Evolutionary conservation across 208 protist species (phyloP), one percentile per base, ranked within the genome.

Genomic region (Phytomonas francai): DNA sequence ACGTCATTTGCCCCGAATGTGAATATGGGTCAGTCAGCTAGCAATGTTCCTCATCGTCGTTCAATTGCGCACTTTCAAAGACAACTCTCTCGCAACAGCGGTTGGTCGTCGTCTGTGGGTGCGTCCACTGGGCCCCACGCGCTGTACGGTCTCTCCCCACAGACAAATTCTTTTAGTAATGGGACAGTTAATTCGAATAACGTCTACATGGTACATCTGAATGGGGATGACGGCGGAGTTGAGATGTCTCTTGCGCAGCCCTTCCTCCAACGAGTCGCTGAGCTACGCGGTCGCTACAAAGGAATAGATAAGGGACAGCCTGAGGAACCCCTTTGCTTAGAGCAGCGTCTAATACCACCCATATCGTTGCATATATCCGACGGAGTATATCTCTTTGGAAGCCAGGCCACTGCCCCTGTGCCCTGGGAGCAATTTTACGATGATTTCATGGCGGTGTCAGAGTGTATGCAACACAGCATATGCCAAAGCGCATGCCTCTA

Each of bases 361-460:
- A 54, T 54, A 54, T 25, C 25, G 12, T 7, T 63, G 59, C 59
- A 63, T 63, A 39, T 39, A 42, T 22, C 60, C 3, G 60, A 27
- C 11, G 39, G 62, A 14, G 59, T 36, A 62, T 32, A 32, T 36
- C n/a, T 42, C 32, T 56, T 56, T 36, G 31, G 49, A 12, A 6
- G 64, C 54, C 54, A 32, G 42, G 67, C 58, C 54, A 79, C 83
- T 31, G 49, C 63, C 0, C 76, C 86, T 51, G 81, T 89, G 59
- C 63, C 84, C 59, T 91, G 84, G 89, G 78, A 86, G 62, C 76
- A 88, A 63, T 95, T 91, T 64, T 85, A 82, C 57, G 76, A 84
- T 42, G 83, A 92, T 65, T 71, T 93, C 29, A 78, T 75, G 32
- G 57, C 59, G 29, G 63, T 93, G 34, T 75, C 71, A 31, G 71